Percentiles rank a stretch among this genome's conserved stretches.
phyloP scores from a whole-genome alignment of 148 eudicot genomes.

The Hydrangea macrophylla region DNA sequence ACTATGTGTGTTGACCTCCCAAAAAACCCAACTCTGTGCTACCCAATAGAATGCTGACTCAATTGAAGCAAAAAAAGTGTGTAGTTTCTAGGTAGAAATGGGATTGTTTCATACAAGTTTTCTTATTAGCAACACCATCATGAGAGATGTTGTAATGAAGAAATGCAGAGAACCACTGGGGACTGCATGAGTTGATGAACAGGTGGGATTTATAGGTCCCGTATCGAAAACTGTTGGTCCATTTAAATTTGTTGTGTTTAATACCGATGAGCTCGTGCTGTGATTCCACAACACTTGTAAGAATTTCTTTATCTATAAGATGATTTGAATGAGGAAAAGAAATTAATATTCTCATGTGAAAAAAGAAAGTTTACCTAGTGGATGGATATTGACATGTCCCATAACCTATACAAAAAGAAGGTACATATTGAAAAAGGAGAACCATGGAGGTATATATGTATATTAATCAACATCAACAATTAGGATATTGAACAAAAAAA shows the following conservation, averaged over 20 bases:
- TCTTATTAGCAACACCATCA: constrained; percentile 3
- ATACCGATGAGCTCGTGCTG: constrained; percentile 88
- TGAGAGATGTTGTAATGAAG: constrained; percentile 1
- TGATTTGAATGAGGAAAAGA: not conserved
- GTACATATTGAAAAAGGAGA: constrained; percentile 3
- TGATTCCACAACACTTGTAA: constrained; percentile 15
- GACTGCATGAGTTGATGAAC: constrained; percentile 21
- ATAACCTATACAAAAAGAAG: constrained; percentile 48
- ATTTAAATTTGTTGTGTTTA: constrained; percentile 69
- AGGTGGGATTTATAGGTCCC: constrained; percentile 49
- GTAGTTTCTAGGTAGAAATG: not conserved
- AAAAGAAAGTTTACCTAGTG: constrained; percentile 54
- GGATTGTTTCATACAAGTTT: not conserved
- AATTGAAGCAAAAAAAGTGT: not conserved
- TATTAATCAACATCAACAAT: not conserved
- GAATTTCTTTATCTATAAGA: too few species aligned
- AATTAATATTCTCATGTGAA: not conserved
- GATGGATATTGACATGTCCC: constrained; percentile 68
- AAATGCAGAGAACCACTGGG: not conserved
- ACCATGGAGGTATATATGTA: constrained; percentile 6
- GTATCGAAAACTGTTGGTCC: constrained; percentile 70
- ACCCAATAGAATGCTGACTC: constrained; percentile 2
- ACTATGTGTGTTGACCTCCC: constrained; percentile 8
- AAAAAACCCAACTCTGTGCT: constrained; percentile 17
- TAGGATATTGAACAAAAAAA: too few species aligned